phyloP scores from a whole-genome alignment of 2,329 filamentous ascomycete genomes.

The Beauveria pseudobassiana region DNA sequence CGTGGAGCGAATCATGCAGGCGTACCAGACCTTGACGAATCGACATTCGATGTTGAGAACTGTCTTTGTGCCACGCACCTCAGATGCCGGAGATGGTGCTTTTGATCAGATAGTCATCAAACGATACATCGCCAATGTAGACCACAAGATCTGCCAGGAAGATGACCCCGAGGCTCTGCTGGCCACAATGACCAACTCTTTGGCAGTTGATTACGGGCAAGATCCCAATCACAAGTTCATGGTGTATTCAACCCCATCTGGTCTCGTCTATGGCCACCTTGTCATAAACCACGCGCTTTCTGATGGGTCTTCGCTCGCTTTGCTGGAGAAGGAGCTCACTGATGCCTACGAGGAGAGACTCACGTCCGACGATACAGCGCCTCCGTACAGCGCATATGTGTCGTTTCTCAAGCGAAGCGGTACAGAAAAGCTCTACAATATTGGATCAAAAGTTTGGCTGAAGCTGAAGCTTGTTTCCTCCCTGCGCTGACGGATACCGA shows the following conservation, averaged over 20 bases:
- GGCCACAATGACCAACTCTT: neutral
- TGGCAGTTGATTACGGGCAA: neutral
- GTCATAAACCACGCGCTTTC: neutral
- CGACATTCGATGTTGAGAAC: neutral
- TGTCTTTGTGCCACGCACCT: neutral
- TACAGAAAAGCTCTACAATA: neutral
- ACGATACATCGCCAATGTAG: neutral
- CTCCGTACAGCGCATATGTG: neutral
- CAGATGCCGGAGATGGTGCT: neutral
- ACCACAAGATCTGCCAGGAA: neutral
- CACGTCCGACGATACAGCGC: neutral
- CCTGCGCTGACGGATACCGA: neutral
- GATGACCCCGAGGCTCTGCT: neutral
- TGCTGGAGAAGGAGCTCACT: neutral
- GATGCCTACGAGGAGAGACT: neutral
- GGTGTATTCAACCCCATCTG: neutral
- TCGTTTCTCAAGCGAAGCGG: neutral
- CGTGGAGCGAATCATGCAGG: neutral
- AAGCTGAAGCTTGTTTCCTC: neutral
- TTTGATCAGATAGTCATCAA: neutral
- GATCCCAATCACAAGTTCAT: neutral
- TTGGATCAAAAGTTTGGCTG: neutral
- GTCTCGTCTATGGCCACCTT: neutral
- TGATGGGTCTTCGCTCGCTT: neutral
- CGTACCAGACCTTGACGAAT: neutral